Evolutionary conservation across 257 asterid genomes (phyloP).

Genomic region (Echites panduratus): DNA sequence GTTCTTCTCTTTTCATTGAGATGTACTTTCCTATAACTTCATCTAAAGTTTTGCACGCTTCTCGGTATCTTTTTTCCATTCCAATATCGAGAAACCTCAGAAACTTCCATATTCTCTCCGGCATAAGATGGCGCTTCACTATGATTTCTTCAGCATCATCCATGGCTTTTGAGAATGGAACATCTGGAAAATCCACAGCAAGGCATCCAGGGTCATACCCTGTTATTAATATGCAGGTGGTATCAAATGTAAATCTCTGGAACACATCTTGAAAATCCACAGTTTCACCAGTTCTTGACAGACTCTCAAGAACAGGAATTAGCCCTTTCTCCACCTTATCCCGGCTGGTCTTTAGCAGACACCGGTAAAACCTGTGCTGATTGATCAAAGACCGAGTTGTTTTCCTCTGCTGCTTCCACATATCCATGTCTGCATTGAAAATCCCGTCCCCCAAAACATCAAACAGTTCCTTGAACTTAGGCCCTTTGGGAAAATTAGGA

Average conservation of each 20-base stretch:
- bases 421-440: slow-evolving; percentile 44
- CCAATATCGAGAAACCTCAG: slow-evolving; percentile 44
- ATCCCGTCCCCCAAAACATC: slow-evolving; percentile 65
- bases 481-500: slow-evolving; percentile 48
- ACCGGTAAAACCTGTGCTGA: slow-evolving; percentile 34
- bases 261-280: slow-evolving; percentile 57
- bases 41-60: slow-evolving; percentile 42
- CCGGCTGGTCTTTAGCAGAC: slow-evolving; percentile 25
- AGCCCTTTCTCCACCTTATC: slow-evolving; percentile 43
- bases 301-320: slow-evolving; percentile 41
- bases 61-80: slow-evolving; percentile 26
- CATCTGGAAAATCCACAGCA: slow-evolving; percentile 36
- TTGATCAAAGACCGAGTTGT: slow-evolving; percentile 34
- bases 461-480: slow-evolving; percentile 40
- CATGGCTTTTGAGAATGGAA: slow-evolving; percentile 52
- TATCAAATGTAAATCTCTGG: slow-evolving; percentile 56
- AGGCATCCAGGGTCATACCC: slow-evolving; percentile 62
- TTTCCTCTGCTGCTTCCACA: slow-evolving; percentile 47
- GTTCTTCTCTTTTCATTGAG: slow-evolving; percentile 36
- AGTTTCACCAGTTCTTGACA: slow-evolving; percentile 11
- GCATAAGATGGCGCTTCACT: slow-evolving; percentile 42
- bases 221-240: slow-evolving; percentile 43
- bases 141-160: slow-evolving; percentile 58
- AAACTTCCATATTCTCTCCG: slow-evolving; percentile 51
- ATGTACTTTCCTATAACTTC: slow-evolving; percentile 31